Conservation (phyloP, 2,329 filamentous ascomycete genomes). For the Fusarium sp. region DNA sequence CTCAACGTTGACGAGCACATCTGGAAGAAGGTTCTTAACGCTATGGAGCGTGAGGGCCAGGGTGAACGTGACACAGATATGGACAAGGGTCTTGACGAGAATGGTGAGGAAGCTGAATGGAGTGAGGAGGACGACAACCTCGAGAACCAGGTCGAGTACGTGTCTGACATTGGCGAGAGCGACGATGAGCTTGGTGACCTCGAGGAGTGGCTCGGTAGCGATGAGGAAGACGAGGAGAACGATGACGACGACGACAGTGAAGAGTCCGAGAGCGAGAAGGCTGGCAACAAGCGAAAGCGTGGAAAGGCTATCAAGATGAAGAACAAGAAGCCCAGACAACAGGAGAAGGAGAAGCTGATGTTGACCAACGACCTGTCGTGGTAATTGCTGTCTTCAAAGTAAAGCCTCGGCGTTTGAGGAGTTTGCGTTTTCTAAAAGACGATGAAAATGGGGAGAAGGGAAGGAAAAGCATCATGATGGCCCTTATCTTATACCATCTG, state of each 20-base stretch:
- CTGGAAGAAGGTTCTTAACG: conserved; percentile 96
- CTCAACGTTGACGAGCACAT: conserved; percentile 94
- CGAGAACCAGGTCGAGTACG: conserved; percentile 87
- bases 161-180: conserved; percentile 88
- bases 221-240: conserved; percentile 68
- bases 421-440: conserved; percentile 28
- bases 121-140: conserved; percentile 78
- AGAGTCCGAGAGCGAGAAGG: conserved; percentile 66
- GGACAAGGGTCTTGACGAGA: conserved; percentile 85
- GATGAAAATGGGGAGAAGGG: conserved; percentile 11
- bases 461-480: neutral
- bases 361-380: conserved; percentile 58
- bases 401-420: conserved; percentile 43
- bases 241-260: conserved; percentile 68
- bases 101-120: conserved; percentile 75
- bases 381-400: conserved; percentile 43
- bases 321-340: conserved; percentile 61
- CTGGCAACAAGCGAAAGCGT: conserved; percentile 67
- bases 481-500: neutral
- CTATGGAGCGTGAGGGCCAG: conserved; percentile 87
- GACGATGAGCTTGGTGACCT: conserved; percentile 83
- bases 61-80: conserved; percentile 86
- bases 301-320: conserved; percentile 60
- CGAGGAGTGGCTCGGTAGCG: conserved; percentile 91
- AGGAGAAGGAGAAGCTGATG: conserved; percentile 69